Base-by-base conservation (phyloP, 441 rosid genomes). In the Capsella rubella region DNA sequence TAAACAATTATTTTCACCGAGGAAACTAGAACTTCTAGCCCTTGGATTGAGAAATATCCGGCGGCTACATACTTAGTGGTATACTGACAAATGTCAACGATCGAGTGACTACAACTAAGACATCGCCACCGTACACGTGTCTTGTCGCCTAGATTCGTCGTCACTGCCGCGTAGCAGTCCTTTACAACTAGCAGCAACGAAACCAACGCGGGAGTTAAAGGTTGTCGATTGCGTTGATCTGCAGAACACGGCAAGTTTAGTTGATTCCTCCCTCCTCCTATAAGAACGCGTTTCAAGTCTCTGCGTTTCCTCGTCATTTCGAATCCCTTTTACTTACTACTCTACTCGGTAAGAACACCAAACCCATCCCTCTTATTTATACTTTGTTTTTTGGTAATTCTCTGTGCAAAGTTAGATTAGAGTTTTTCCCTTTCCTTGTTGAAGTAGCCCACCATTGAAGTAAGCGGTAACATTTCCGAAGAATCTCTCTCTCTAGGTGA, bases 211-310 rank as follows among this genome's bases (percentile, higher is more conserved):
- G 47, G 50, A 67, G 40, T 47, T 13, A 9, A 71, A 29, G 21
- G 40, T 37, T 37, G 10, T 31, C 14, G 31, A 49, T 63, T 39
- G 66, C 74, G 40, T 67, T 25, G 9, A 43, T 60, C 8, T 45
- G 59, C 37, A 27, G 49, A 32, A 74, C 74, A 75, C 57, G 57
- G 55, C 78, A 75, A 0, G 67, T 74, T 67, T 50, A 2, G 59
- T 74, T 50, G 72, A 74, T 66, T 42, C 15, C 46, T 14, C 6
- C 46, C 5, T 14, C 46, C 5, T 5, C 46, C 14, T 66, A 58
- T 67, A 56, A 58, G 15, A 66, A 74, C 61, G 67, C 72, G 35
- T 66, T 66, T 57, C 0, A 57, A 37, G 52, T 28, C 25, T 15
- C 40, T 50, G 35, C 21, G 11, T 52, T 67, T 74, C 49, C 60